Conservation (phyloP, 371 early-diverging fungal species). For the Mortierella sp. region DNA sequence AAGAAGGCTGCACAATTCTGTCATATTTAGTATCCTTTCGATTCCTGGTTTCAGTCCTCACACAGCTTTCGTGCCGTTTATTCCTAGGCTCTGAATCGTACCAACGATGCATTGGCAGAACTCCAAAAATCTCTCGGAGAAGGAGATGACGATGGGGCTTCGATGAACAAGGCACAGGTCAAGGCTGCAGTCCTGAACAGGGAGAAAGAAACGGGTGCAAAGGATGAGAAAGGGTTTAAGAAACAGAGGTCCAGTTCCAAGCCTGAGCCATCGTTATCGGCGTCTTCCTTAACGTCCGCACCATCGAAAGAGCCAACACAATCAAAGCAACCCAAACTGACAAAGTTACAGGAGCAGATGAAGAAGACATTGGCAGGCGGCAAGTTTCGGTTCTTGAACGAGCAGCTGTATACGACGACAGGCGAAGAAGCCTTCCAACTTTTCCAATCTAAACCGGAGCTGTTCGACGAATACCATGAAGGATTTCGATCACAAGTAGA, state of each 20-base stretch:
- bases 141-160: conserved; percentile 23
- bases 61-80: no score
- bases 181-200: conserved; percentile 30
- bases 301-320: not conserved
- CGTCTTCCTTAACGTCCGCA: not conserved
- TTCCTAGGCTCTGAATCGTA: conserved; percentile 39
- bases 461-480: conserved; percentile 96
- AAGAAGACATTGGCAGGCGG: conserved; percentile 86
- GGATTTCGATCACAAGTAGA: conserved; percentile 96
- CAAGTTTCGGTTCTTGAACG: conserved; percentile 95
- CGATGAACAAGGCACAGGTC: conserved; percentile 35
- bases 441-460: conserved; percentile 84
- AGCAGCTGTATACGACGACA: conserved; percentile 90
- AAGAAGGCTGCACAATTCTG: not conserved
- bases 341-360: conserved; percentile 85
- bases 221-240: conserved; percentile 2
- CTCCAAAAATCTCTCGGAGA: conserved; percentile 41
- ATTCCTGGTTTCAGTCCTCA: no score
- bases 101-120: conserved; percentile 41
- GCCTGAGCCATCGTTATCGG: not conserved
- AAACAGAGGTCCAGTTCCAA: conserved; percentile 3
- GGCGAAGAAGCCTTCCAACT: conserved; percentile 79
- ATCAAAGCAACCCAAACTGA: conserved; percentile 57
- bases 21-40: no score
- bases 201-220: conserved; percentile 7